phyloP scores from a whole-genome alignment of 805 yeast species.

The Naumovozyma dairenensis region DNA sequence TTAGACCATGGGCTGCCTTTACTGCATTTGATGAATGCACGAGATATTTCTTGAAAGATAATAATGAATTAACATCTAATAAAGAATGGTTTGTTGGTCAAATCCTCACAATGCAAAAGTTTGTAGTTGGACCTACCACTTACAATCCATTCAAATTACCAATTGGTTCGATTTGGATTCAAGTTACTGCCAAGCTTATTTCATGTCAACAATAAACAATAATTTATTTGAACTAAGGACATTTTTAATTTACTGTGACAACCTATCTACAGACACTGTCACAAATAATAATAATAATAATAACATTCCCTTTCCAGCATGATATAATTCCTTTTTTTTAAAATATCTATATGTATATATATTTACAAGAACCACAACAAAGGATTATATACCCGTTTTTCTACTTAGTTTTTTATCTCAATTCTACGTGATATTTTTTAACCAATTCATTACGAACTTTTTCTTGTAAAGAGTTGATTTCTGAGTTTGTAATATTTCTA shows the following conservation, averaged over 20 bases:
- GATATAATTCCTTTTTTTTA: background rate
- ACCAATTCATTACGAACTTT: constrained; percentile 50
- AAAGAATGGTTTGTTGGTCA: constrained; percentile 82
- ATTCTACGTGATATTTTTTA: constrained; percentile 43
- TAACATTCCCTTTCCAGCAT: background rate
- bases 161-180: constrained; percentile 54
- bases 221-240: constrained; percentile 1
- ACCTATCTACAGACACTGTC: background rate
- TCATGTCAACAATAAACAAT: constrained; percentile 3
- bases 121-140: constrained; percentile 34
- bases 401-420: too few relatives aligned
- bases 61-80: constrained; percentile 28
- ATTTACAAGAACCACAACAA: constrained; percentile 1
- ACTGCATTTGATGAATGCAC: constrained; percentile 69
- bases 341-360: background rate
- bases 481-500: constrained; percentile 75
- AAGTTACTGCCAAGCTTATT: constrained; percentile 40
- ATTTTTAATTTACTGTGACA: background rate
- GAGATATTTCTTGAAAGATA: constrained; percentile 59
- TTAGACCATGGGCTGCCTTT: constrained; percentile 87
- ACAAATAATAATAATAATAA: too few relatives aligned
- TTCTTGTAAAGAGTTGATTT: constrained; percentile 66
- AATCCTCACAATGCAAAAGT: constrained; percentile 47
- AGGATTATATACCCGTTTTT: too few relatives aligned
- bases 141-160: constrained; percentile 61